A percentile compares a stretch with the other conserved stretches of the same genome.
Evolutionary conservation across 129 eudicot species (phyloP).

Genomic region (Solidago caesia): DNA sequence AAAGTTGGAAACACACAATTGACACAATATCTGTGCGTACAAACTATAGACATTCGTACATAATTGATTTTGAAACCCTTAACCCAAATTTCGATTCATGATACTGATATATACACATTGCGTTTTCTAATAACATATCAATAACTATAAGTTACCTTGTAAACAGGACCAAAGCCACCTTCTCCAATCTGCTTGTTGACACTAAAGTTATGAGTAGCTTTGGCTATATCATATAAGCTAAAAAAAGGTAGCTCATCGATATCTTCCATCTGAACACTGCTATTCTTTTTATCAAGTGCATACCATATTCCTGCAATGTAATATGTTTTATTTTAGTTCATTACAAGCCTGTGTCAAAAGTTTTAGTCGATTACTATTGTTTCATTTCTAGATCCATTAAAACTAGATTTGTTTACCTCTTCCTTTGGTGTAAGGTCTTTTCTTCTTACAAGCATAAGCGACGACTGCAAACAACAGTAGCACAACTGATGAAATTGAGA

Average conservation of each 20-base stretch:
- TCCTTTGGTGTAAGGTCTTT: not conserved
- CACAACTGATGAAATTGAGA: not conserved
- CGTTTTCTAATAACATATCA: no score
- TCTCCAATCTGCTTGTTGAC: conserved; percentile 18
- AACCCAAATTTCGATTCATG: no score
- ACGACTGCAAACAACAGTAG: not conserved
- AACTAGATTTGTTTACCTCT: not conserved
- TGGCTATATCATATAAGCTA: conserved; percentile 2
- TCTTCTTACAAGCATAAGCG: not conserved
- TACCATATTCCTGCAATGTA: not conserved
- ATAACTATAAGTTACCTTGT: conserved; percentile 10
- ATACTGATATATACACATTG: no score
- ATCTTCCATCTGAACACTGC: not conserved
- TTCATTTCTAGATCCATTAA: not conserved
- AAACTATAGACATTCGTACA: no score
- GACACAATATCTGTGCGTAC: no score
- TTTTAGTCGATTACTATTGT: not conserved
- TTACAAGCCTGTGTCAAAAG: not conserved
- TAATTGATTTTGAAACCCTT: no score
- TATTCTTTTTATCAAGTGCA: not conserved
- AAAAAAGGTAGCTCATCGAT: not conserved
- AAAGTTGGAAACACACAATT: no score
- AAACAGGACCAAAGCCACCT: conserved; percentile 28
- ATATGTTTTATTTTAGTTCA: not conserved
- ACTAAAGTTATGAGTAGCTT: conserved; percentile 11